Conservation (phyloP, 371 early-diverging fungal genomes). For the Mortierella sp. region DNA sequence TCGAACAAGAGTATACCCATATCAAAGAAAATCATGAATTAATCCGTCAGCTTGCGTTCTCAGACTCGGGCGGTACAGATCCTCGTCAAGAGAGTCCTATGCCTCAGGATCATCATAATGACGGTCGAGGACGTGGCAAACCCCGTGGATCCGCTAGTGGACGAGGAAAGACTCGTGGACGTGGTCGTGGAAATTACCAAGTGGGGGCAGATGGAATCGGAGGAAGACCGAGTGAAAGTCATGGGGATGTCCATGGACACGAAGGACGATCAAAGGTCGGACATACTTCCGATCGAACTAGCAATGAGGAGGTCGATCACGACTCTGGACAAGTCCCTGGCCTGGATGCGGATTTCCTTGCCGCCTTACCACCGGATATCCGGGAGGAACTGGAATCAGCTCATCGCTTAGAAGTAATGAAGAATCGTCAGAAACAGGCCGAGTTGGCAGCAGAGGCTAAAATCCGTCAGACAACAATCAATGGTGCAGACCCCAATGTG, state of each 20-base stretch:
- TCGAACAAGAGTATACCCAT: conserved; percentile 49
- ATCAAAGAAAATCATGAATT: conserved; percentile 36
- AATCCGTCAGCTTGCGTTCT: conserved; percentile 26
- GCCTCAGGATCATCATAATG: neutral
- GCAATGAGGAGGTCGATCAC: neutral
- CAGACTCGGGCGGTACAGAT: neutral
- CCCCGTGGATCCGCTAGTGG: conserved; percentile 11
- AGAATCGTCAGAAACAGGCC: conserved; percentile 20
- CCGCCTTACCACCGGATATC: conserved; percentile 38
- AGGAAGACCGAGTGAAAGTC: neutral
- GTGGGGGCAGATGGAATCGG: neutral
- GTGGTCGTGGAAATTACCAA: neutral
- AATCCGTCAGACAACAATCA: neutral
- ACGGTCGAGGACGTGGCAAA: conserved; percentile 10
- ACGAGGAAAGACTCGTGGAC: conserved; percentile 19
- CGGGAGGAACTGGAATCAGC: conserved; percentile 33
- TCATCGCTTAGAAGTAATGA: conserved; percentile 20
- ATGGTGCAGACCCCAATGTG: neutral
- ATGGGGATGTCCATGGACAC: neutral
- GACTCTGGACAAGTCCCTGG: conserved; percentile 1
- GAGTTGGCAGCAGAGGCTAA: neutral
- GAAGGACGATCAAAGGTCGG: neutral
- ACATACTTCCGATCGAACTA: too few species aligned
- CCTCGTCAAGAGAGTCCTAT: neutral
- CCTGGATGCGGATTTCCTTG: conserved; percentile 33